These are phyloP conservation scores for Saccharomycopsis sp. DNA, from an alignment of 805 yeast species.

Conservation along the genomic window DNA sequence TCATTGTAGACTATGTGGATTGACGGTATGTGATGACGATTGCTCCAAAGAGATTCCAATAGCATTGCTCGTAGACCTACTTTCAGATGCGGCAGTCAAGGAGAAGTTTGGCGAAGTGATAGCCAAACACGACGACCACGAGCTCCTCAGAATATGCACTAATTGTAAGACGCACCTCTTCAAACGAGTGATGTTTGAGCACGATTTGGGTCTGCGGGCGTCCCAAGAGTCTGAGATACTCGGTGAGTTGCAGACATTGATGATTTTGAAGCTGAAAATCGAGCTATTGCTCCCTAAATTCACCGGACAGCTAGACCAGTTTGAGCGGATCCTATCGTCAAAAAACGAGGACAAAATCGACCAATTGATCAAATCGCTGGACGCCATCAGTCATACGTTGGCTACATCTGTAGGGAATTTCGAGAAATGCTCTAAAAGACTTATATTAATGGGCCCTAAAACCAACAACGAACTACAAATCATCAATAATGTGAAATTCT, in stretches of 20 bases:
- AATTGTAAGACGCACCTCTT: constrained; percentile 61
- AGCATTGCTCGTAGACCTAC: constrained; percentile 20
- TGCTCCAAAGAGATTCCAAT: constrained; percentile 75
- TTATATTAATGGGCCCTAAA: not conserved
- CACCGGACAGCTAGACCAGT: constrained; percentile 3
- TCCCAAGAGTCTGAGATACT: constrained; percentile 20
- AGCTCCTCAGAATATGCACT: constrained; percentile 54
- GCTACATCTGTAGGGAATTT: constrained; percentile 5
- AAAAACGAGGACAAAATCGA: not conserved
- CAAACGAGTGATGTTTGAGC: constrained; percentile 42
- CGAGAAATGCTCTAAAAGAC: constrained; percentile 15
- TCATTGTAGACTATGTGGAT: constrained; percentile 89
- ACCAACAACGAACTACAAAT: constrained; percentile 14
- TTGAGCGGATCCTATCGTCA: not conserved
- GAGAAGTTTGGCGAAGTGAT: not conserved
- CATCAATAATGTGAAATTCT: constrained; percentile 8
- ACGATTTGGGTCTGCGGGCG: constrained; percentile 33
- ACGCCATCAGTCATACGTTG: not conserved
- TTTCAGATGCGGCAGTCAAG: not conserved
- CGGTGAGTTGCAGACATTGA: constrained; percentile 22
- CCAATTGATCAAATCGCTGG: not conserved
- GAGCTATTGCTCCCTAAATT: constrained; percentile 22
- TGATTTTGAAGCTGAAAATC: constrained; percentile 24
- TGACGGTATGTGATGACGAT: constrained; percentile 66
- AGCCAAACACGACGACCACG: constrained; percentile 20